These are phyloP conservation scores for Selaginella tamariscina DNA, from an alignment of 75 land plant species.

Conservation along the genomic window DNA sequence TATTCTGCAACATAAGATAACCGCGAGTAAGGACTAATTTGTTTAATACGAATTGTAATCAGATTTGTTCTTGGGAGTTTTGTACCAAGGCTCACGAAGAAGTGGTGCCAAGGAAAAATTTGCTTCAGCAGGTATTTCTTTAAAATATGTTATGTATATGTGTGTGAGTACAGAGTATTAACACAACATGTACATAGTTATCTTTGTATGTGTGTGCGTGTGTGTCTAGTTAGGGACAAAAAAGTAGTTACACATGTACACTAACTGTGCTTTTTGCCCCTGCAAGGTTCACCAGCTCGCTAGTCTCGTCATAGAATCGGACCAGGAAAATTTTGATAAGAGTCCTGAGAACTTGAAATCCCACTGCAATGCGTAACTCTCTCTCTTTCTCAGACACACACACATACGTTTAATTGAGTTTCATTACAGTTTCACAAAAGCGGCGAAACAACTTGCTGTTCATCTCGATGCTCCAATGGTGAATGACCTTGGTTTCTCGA, in stretches of 20 bases:
- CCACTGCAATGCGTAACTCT: slow-evolving; percentile 29
- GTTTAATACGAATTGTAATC: not conserved
- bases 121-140: slow-evolving; percentile 24
- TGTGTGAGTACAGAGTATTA: too few species aligned
- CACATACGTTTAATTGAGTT: slow-evolving; percentile 1
- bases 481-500: slow-evolving; percentile 40
- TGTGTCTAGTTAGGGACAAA: too few species aligned
- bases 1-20: too few species aligned
- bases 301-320: slow-evolving; percentile 28
- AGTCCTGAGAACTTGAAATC: slow-evolving; percentile 29
- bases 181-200: too few species aligned
- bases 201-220: too few species aligned
- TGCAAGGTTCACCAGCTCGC: slow-evolving; percentile 30
- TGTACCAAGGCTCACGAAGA: slow-evolving; percentile 35
- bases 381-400: not conserved
- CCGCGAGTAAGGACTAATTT: too few species aligned
- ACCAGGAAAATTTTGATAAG: slow-evolving; percentile 31
- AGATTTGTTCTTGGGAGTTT: slow-evolving; percentile 37
- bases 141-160: too few species aligned
- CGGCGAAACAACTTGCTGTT: slow-evolving; percentile 32
- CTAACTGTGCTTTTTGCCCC: too few species aligned
- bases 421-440: slow-evolving; percentile 25
- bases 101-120: slow-evolving; percentile 35
- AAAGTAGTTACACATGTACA: too few species aligned
- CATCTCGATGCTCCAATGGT: slow-evolving; percentile 38